Evolutionary conservation across 768 basidiomycete genomes (phyloP).

Genomic region (Crucibulum laeve): DNA sequence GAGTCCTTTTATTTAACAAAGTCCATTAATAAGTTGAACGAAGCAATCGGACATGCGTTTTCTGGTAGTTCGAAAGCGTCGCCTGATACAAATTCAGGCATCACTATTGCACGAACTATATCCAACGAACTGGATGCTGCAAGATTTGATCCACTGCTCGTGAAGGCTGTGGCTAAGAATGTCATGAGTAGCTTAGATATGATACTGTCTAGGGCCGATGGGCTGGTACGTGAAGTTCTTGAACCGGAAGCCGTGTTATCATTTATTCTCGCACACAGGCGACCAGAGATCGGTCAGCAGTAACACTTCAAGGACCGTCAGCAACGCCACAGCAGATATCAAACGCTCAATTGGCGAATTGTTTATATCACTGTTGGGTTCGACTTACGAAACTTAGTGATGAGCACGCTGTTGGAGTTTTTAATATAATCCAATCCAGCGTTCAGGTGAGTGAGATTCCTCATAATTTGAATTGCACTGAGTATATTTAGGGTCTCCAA

Average conservation of each 20-base stretch:
- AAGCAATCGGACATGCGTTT: constrained; percentile 74
- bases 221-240: constrained; percentile 46
- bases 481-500: constrained; percentile 4
- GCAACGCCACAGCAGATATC: constrained; percentile 75
- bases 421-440: constrained; percentile 46
- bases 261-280: constrained; percentile 35
- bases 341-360: constrained; percentile 78
- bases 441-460: constrained; percentile 45
- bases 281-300: constrained; percentile 73
- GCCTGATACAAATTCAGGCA: constrained; percentile 73
- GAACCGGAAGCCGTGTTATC: too few relatives aligned
- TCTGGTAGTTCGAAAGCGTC: constrained; percentile 64
- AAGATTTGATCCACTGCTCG: constrained; percentile 86
- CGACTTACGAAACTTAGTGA: constrained; percentile 61
- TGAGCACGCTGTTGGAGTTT: constrained; percentile 63
- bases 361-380: constrained; percentile 72
- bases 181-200: constrained; percentile 66
- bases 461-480: background rate
- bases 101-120: constrained; percentile 69
- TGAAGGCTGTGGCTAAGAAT: constrained; percentile 74
- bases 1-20: constrained; percentile 88
- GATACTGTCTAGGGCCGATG: constrained; percentile 59
- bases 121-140: constrained; percentile 93
- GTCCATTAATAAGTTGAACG: constrained; percentile 79
- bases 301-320: constrained; percentile 67